Percentiles rank a stretch among this genome's conserved stretches.
phyloP scores from a whole-genome alignment of 768 basidiomycete genomes.

The Suillus luteus region DNA sequence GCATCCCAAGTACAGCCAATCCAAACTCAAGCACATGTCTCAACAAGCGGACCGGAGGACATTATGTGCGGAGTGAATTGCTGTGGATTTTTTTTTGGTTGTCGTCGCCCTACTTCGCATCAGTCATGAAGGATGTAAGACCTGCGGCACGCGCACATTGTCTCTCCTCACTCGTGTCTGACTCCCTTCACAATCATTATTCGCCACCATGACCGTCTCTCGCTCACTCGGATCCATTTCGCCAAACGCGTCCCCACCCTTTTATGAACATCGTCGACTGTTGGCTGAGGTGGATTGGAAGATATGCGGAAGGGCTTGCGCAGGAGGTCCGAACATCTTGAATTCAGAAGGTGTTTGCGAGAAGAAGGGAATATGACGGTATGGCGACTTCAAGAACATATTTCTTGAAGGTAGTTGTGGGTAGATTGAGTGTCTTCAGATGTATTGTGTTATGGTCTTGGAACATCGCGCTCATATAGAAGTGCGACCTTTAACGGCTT shows the following conservation, averaged over 20 bases:
- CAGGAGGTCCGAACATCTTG: conserved; percentile 23
- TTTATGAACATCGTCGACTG: background rate
- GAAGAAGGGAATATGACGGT: conserved; percentile 18
- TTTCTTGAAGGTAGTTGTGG: conserved; percentile 1
- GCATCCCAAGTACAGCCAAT: background rate
- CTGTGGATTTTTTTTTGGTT: background rate
- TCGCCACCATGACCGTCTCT: no score
- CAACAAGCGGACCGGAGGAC: no score
- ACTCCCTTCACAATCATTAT: no score
- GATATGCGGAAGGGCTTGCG: conserved; percentile 10
- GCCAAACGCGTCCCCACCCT: no score
- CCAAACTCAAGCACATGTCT: background rate
- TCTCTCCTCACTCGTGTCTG: no score
- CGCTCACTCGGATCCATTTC: no score
- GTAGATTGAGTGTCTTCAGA: background rate
- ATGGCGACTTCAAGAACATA: conserved; percentile 23
- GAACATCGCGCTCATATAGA: background rate
- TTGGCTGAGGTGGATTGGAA: conserved; percentile 3
- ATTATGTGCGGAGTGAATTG: background rate
- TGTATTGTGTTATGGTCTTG: background rate
- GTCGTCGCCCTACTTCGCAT: background rate
- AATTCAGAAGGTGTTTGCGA: conserved; percentile 26
- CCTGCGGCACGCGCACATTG: no score
- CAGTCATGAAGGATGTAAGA: background rate
- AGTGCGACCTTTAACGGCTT: background rate